These are phyloP conservation scores for Tylopilus plumbeoviolaceoides DNA, from an alignment of 768 basidiomycete genomes.

Conservation along the genomic window DNA sequence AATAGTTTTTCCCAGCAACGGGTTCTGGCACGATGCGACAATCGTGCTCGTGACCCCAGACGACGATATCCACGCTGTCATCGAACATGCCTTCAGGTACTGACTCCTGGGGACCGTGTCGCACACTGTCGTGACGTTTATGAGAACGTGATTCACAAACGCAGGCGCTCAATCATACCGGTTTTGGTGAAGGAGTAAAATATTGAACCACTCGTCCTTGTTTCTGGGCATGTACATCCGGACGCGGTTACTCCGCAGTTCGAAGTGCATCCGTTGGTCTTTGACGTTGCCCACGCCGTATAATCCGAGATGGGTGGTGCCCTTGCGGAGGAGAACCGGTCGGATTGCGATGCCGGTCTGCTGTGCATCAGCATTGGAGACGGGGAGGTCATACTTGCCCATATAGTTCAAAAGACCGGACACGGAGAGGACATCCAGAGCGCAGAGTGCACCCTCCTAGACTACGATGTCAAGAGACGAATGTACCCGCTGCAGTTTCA, in stretches of 20 bases:
- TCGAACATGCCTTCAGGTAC: conserved; percentile 98
- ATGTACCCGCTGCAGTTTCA: conserved; percentile 1
- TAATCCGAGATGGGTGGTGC: conserved; percentile 79
- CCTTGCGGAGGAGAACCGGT: conserved; percentile 89
- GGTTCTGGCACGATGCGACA: conserved; percentile 88
- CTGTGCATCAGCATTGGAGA: conserved; percentile 59
- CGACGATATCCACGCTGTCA: conserved; percentile 85
- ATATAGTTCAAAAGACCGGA: conserved; percentile 96
- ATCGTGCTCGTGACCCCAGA: conserved; percentile 99
- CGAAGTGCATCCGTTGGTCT: conserved; percentile 95
- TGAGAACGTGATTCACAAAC: conserved; percentile 6
- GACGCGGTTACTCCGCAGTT: conserved; percentile 89
- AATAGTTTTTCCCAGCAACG: conserved; percentile 89
- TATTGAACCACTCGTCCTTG: conserved; percentile 92
- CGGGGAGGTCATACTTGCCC: conserved; percentile 88
- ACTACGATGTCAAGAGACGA: not conserved
- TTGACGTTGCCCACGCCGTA: conserved; percentile 98
- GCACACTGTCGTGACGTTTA: conserved; percentile 54
- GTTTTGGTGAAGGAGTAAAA: conserved; percentile 93
- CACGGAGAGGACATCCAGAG: conserved; percentile 91
- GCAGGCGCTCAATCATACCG: conserved; percentile 45
- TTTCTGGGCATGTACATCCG: conserved; percentile 95
- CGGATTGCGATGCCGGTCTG: conserved; percentile 78
- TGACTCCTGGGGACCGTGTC: conserved; percentile 90
- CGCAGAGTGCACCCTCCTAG: conserved; percentile 92